Evolutionary conservation across 768 basidiomycete genomes (phyloP).

Genomic region (Tulasnella sp.): DNA sequence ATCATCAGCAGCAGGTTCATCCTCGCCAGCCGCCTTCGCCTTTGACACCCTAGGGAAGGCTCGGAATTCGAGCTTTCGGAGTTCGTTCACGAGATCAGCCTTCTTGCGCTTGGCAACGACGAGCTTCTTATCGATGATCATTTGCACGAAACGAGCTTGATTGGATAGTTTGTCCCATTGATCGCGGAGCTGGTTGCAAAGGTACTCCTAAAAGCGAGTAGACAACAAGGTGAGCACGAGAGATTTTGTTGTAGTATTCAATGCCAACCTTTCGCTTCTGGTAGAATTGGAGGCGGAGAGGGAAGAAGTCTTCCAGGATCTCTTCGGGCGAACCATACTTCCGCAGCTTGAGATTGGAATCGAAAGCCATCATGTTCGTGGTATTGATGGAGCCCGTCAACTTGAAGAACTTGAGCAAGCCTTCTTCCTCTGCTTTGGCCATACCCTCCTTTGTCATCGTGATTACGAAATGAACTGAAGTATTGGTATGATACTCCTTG

Average conservation of each 20-base stretch:
- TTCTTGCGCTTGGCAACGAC: constrained; percentile 87
- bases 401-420: constrained; percentile 90
- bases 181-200: constrained; percentile 78
- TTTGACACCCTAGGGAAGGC: constrained; percentile 82
- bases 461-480: constrained; percentile 86
- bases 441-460: constrained; percentile 79
- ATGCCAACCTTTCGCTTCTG: constrained; percentile 89
- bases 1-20: constrained; percentile 59
- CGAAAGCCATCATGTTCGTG: constrained; percentile 98
- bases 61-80: constrained; percentile 83
- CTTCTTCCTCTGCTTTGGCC: constrained; percentile 86
- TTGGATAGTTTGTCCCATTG: constrained; percentile 86
- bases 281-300: constrained; percentile 84
- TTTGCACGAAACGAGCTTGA: constrained; percentile 94
- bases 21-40: constrained; percentile 68
- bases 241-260: background rate
- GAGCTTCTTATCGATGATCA: constrained; percentile 88
- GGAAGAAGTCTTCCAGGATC: constrained; percentile 92
- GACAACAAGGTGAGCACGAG: constrained; percentile 24
- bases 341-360: constrained; percentile 93
- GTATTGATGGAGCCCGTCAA: constrained; percentile 81
- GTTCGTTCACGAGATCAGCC: constrained; percentile 77
- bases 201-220: constrained; percentile 62
- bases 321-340: constrained; percentile 89
- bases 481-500: constrained; percentile 94